Base-by-base conservation (phyloP, 2,329 filamentous ascomycete species). In the Botrytis paeoniae region DNA sequence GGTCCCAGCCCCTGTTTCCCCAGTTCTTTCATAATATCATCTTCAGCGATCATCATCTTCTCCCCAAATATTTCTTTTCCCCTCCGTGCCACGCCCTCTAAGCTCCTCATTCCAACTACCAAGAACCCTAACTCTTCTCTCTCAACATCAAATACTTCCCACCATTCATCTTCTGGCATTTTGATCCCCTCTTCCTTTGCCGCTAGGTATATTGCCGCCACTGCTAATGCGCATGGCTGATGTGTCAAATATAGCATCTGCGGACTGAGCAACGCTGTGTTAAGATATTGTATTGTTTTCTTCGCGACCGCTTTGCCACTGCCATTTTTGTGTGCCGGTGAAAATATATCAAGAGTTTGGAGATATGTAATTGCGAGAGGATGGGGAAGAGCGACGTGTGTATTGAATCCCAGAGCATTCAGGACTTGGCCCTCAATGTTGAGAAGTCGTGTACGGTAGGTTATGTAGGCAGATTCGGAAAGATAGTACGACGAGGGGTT, bases 71-170 rank as follows among this genome's bases (percentile, higher is more conserved):
- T 75, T 69, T 74, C 73, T 25, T 57, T 63, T 51, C 77, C 77
- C 65, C 74, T 77, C 65, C 59, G 72, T 9, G 72, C 78, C 51
- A 79, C 94, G 0, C 89, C 90, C 75, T 92, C 90, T 71, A 97
- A 84, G 78, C 95, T 98, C 75, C 89, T 85, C 87, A 98, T 89
- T 0, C 88, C 94, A 18, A 98, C 93, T 5, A 97, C 94, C 73
- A 98, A 83, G 78, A 98, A 98, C 0, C 96, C 96, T 51, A 99
- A 85, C 81, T 97, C 94, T 84, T 99, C 96, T 69, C 96, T 87
- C 79, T 98, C 95, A 12, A 96, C 93, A 82, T 99, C 96, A 81
- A 98, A 98, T 0, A 98, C 93, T 82, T 98, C 95, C 96, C 96
- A 99, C 96, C 96, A 99, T 75, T 93, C 91, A 65, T 88, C 89